Evolutionary conservation across 2,329 filamentous ascomycete genomes (phyloP).

Genomic region (Trichoderma pleuroti): DNA sequence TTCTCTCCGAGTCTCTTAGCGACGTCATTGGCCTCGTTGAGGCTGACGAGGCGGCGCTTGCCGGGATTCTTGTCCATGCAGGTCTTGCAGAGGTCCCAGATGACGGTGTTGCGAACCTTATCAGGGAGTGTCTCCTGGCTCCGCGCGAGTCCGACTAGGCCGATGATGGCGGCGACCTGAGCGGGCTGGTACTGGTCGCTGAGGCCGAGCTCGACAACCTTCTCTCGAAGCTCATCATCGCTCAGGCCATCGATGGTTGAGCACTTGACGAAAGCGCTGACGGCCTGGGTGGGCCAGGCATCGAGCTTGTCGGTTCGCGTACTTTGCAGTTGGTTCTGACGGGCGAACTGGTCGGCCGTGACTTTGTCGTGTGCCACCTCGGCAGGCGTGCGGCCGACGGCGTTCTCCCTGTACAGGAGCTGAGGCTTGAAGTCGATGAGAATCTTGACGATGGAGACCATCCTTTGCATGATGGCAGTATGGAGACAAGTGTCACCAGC

Average conservation of each 20-base stretch:
- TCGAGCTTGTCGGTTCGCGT: slow-evolving; percentile 15
- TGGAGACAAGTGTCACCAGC: slow-evolving; percentile 65
- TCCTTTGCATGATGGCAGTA: slow-evolving; percentile 43
- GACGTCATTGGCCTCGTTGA: slow-evolving; percentile 57
- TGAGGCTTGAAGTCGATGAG: slow-evolving; percentile 55
- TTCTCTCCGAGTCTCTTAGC: slow-evolving; percentile 53
- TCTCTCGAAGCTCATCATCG: slow-evolving; percentile 22
- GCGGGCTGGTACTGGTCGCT: slow-evolving; percentile 28
- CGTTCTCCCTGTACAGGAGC: slow-evolving; percentile 68
- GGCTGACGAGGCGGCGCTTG: slow-evolving; percentile 49
- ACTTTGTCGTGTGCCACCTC: slow-evolving; percentile 62
- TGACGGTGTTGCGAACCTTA: slow-evolving; percentile 22
- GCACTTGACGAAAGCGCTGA: not conserved
- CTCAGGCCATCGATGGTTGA: slow-evolving; percentile 19
- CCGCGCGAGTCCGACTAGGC: slow-evolving; percentile 27
- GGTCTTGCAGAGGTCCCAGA: slow-evolving; percentile 36
- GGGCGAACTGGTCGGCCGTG: slow-evolving; percentile 37
- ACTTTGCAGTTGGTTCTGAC: slow-evolving; percentile 18
- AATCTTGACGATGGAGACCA: slow-evolving; percentile 37
- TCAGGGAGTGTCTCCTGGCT: slow-evolving; percentile 1
- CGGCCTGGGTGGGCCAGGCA: slow-evolving; percentile 20
- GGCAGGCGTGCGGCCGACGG: slow-evolving; percentile 68
- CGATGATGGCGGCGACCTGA: slow-evolving; percentile 28
- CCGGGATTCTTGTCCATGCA: slow-evolving; percentile 32
- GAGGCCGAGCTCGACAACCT: slow-evolving; percentile 28